These are phyloP conservation scores for Cladosporium colombiae DNA, from an alignment of 2,329 filamentous ascomycete genomes.

Conservation along the genomic window DNA sequence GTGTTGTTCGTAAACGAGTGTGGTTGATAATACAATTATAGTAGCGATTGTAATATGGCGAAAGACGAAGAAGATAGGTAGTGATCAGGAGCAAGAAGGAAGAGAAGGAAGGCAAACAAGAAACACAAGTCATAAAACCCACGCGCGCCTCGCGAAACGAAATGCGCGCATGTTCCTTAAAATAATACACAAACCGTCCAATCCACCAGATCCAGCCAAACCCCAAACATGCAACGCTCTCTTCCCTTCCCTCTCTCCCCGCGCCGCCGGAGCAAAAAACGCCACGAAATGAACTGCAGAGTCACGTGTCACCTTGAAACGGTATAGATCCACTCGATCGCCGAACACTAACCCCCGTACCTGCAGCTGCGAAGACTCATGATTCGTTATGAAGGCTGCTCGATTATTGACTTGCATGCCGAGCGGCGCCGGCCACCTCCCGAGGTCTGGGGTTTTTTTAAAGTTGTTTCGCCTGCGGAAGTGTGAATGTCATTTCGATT, in stretches of 20 bases:
- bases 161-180: conserved; percentile 13
- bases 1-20: conserved; percentile 13
- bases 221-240: conserved; percentile 10
- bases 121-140: neutral
- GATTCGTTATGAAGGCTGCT: conserved; percentile 1
- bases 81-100: neutral
- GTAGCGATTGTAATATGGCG: neutral
- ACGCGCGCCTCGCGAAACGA: neutral
- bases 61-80: neutral
- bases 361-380: conserved; percentile 8
- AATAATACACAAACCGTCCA: neutral
- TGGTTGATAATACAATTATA: conserved; percentile 5
- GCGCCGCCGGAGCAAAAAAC: neutral
- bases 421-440: neutral
- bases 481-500: neutral
- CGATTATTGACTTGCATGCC: conserved; percentile 9
- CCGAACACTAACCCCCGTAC: neutral
- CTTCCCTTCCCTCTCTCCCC: neutral
- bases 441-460: neutral
- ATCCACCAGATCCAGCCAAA: conserved; percentile 12
- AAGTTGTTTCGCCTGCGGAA: neutral
- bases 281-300: conserved; percentile 17
- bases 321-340: conserved; percentile 13
- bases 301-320: conserved; percentile 16
- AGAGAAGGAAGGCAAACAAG: neutral